phyloP scores from a whole-genome alignment of 495 filamentous ascomycete species.

The Aspergillus incahuasiensis region DNA sequence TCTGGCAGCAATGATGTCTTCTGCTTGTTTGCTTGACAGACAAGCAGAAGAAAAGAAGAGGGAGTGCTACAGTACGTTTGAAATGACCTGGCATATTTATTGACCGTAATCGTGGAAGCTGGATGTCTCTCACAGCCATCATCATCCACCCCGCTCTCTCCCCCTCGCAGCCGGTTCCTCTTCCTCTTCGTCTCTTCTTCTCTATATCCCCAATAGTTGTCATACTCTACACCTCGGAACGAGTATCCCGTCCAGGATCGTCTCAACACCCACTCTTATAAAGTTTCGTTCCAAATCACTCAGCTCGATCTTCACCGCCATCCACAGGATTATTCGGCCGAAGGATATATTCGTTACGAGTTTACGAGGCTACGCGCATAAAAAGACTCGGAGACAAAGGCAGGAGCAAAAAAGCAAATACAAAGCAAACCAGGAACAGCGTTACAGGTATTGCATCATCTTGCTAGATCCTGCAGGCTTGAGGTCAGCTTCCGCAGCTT shows the following conservation, averaged over 20 bases:
- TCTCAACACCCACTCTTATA: background rate
- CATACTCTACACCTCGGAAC: background rate
- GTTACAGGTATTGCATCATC: conserved; percentile 8
- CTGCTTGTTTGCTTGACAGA: background rate
- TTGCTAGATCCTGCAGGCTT: conserved; percentile 3
- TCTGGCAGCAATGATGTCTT: background rate
- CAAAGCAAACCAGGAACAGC: background rate
- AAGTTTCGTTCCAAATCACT: conserved; percentile 1
- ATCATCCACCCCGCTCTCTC: background rate
- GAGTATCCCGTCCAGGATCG: background rate
- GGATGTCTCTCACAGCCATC: background rate
- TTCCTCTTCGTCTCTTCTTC: background rate
- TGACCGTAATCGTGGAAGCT: background rate
- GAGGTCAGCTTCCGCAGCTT: background rate
- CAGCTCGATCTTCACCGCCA: conserved; percentile 4
- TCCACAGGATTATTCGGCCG: background rate
- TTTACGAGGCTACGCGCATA: background rate
- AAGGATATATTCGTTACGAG: background rate
- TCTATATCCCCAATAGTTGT: background rate
- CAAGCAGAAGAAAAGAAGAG: background rate
- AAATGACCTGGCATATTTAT: background rate
- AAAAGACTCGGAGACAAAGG: background rate
- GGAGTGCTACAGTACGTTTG: background rate
- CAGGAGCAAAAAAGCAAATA: conserved; percentile 2
- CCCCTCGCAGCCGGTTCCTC: too few species aligned